phyloP scores from a whole-genome alignment of 805 yeast species.

The Grigorovia jiainica region DNA sequence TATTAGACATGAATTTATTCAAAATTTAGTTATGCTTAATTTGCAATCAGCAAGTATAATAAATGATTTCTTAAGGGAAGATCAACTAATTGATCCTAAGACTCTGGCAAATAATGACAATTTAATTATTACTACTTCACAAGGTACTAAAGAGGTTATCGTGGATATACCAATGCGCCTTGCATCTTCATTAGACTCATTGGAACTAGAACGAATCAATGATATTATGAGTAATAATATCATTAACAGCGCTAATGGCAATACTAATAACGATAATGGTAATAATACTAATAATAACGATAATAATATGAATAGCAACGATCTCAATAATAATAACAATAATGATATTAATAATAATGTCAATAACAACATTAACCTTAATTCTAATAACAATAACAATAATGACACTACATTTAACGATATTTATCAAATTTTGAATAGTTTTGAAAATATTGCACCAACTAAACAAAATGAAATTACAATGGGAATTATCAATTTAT shows the following conservation, averaged over 20 bases:
- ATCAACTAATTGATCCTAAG: slow-evolving; percentile 30
- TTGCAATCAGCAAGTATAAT: slow-evolving; percentile 30
- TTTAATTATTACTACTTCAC: slow-evolving; percentile 23
- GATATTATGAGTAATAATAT: slow-evolving; percentile 21
- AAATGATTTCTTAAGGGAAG: slow-evolving; percentile 31
- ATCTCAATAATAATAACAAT: slow-evolving; percentile 12
- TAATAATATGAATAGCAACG: background rate
- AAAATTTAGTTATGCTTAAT: slow-evolving; percentile 33
- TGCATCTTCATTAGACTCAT: slow-evolving; percentile 13
- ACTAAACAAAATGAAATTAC: slow-evolving; percentile 39
- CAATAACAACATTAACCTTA: slow-evolving; percentile 22
- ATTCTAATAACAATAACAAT: slow-evolving; percentile 36
- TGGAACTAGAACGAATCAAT: slow-evolving; percentile 24
- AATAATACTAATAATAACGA: slow-evolving; percentile 18
- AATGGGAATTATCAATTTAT: slow-evolving; percentile 24
- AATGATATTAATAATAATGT: slow-evolving; percentile 18
- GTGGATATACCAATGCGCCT: slow-evolving; percentile 25
- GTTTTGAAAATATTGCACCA: slow-evolving; percentile 39
- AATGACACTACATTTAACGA: slow-evolving; percentile 45
- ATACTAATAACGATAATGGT: slow-evolving; percentile 34
- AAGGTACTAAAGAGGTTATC: slow-evolving; percentile 27
- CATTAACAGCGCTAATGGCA: too few species aligned
- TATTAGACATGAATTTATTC: slow-evolving; percentile 43
- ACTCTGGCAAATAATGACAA: slow-evolving; percentile 28
- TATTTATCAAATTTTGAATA: slow-evolving; percentile 38